These are phyloP conservation scores for Monascus purpureus DNA, from an alignment of 495 filamentous ascomycete genomes.

Conservation along the genomic window DNA sequence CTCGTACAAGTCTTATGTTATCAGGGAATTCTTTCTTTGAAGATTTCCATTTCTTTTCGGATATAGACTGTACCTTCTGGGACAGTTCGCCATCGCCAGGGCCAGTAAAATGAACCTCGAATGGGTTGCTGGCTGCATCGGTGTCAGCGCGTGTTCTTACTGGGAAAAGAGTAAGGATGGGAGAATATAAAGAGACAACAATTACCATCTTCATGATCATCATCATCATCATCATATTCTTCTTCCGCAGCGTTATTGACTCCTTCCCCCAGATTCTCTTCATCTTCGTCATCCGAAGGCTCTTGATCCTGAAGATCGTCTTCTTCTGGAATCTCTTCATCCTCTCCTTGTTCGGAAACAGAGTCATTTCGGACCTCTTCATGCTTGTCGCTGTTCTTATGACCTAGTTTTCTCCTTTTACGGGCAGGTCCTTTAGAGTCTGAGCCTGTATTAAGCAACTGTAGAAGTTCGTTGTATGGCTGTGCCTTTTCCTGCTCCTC, in stretches of 20 bases:
- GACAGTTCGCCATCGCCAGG: constrained; percentile 43
- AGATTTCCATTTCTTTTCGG: constrained; percentile 42
- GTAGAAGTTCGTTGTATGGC: constrained; percentile 54
- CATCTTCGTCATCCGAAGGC: constrained; percentile 32
- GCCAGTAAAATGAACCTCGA: constrained; percentile 61
- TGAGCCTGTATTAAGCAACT: constrained; percentile 36
- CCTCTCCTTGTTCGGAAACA: constrained; percentile 3
- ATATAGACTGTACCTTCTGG: constrained; percentile 35
- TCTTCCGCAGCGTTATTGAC: constrained; percentile 27
- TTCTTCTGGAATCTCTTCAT: constrained; percentile 14
- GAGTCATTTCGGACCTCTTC: constrained; percentile 4
- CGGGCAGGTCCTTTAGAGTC: constrained; percentile 40
- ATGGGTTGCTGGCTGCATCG: constrained; percentile 48
- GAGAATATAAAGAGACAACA: background rate
- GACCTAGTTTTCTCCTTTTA: constrained; percentile 56
- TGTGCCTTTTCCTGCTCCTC: constrained; percentile 24
- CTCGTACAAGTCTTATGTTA: constrained; percentile 31
- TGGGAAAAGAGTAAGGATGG: background rate
- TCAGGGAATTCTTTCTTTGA: constrained; percentile 23
- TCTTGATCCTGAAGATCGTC: constrained; percentile 23
- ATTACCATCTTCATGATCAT: constrained; percentile 26
- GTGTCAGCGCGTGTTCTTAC: background rate
- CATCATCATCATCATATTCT: too few species aligned
- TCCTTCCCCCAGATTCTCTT: constrained; percentile 13
- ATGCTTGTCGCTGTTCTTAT: constrained; percentile 9